Base-by-base conservation (phyloP, 257 asterid species). In the Solanum chiquidenum region DNA sequence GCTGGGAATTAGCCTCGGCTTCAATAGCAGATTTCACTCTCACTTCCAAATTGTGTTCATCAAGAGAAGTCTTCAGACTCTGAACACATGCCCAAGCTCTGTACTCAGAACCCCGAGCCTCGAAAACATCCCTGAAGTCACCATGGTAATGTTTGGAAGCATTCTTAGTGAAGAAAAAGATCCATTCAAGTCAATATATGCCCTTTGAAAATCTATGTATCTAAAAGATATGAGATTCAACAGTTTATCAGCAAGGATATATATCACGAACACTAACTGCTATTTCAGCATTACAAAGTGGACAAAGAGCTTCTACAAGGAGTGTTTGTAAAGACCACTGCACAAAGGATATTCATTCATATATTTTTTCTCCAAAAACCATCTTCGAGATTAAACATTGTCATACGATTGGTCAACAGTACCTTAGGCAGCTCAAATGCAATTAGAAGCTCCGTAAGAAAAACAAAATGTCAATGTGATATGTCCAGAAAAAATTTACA, bases 1-100 rank as follows among this genome's bases (percentile, higher is more conserved):
- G 99, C 92, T 97, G 99, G 83, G 98, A 91, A 87, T 90, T 89
- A 77, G 99, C 96, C 93, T 97, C 99, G 13, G 95, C 99, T 95
- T 95, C 99, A 91, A 96, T 97, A 16, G 99, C 98, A 87, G 88
- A 93, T 92, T 97, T 97, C 80, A 97, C 99, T 88, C 96, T 94
- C 91, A 90, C 86, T 94, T 96, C 99, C 94, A 97, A 90, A 88
- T 93, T 94, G 89, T 90, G 94, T 86, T 97, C 99, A 83, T 95
- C 98, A 66, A 97, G 97, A 90, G 96, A 94, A 89, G 93, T 91
- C 87, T 94, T 95, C 87, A 97, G 91, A 88, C 96, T 88, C 87
- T 95, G 94, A 87, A 96, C 98, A 89, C 84, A 92, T 86, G 98
- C 98, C 98, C 98, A 97, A 80, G 99, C 98, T 94, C 91, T 91